phyloP scores from a whole-genome alignment of 805 yeast species.

The Saccharomycopsis olivae region DNA sequence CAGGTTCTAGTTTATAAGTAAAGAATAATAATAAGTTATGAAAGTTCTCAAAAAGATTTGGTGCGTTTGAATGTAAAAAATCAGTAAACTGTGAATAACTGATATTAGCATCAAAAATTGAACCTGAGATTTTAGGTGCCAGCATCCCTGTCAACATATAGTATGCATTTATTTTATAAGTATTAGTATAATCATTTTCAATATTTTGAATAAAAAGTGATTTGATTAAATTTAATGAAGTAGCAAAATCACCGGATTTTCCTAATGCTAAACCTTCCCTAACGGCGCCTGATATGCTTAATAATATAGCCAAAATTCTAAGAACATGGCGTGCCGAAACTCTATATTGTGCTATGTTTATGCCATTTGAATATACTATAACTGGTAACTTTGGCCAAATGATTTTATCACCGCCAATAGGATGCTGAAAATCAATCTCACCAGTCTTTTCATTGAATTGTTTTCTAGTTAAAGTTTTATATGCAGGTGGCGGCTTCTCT shows the following conservation, averaged over 20 bases:
- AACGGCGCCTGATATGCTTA: neutral
- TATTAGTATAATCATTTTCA: neutral
- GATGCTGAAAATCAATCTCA: slow-evolving; percentile 4
- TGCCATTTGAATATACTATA: neutral
- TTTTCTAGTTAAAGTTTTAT: neutral
- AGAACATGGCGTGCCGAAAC: slow-evolving; percentile 7
- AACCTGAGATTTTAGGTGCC: too few species aligned
- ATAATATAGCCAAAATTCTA: slow-evolving; percentile 11
- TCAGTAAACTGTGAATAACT: slow-evolving; percentile 26
- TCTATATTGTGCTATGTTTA: neutral
- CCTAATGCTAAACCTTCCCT: neutral
- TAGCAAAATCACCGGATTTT: neutral
- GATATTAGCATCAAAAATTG: slow-evolving; percentile 16
- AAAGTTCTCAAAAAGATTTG: slow-evolving; percentile 28
- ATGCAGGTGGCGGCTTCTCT: neutral
- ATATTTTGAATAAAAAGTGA: neutral
- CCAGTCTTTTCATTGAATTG: slow-evolving; percentile 15
- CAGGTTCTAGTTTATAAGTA: slow-evolving; percentile 15
- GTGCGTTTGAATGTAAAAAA: slow-evolving; percentile 27
- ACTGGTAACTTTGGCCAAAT: slow-evolving; percentile 5
- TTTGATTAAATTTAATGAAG: neutral
- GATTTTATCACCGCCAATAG: neutral
- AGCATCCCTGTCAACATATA: too few species aligned
- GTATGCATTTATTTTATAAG: neutral
- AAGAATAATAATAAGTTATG: slow-evolving; percentile 31